Conservation (phyloP, 257 asterid species). For the Solanum rostratum region DNA sequence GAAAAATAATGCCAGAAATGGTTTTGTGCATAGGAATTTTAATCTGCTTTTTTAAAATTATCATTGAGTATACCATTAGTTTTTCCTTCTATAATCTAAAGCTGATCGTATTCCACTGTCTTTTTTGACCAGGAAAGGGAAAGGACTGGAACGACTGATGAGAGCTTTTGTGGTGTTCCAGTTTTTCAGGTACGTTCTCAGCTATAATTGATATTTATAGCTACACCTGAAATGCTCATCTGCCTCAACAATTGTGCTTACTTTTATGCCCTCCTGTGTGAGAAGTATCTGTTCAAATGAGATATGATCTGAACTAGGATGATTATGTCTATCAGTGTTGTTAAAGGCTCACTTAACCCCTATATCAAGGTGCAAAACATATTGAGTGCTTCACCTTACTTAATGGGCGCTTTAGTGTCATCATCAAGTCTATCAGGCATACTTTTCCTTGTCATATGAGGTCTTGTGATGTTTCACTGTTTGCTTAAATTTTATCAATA, state of each 20-base stretch:
- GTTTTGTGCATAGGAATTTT: background rate
- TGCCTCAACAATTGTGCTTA: background rate
- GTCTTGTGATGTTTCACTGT: background rate
- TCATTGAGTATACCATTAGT: background rate
- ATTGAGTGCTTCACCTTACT: background rate
- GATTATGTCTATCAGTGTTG: background rate
- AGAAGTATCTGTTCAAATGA: background rate
- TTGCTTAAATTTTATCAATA: background rate
- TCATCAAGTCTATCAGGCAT: background rate
- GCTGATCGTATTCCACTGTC: background rate
- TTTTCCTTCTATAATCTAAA: background rate
- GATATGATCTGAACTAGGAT: background rate
- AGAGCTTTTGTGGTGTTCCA: slow-evolving; percentile 79
- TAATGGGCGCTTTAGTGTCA: background rate
- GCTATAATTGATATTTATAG: background rate
- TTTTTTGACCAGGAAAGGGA: slow-evolving; percentile 41
- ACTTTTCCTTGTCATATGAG: background rate
- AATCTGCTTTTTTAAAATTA: background rate
- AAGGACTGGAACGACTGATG: slow-evolving; percentile 38
- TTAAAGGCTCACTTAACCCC: background rate
- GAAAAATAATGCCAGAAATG: background rate
- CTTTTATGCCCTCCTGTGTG: background rate
- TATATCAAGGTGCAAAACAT: background rate
- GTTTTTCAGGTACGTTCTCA: slow-evolving; percentile 61
- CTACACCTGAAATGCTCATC: background rate